Evolutionary conservation across 176 grass and related monocot species (phyloP), one percentile per base, ranked within the genome.

Genomic region (Elymus sibiricus): DNA sequence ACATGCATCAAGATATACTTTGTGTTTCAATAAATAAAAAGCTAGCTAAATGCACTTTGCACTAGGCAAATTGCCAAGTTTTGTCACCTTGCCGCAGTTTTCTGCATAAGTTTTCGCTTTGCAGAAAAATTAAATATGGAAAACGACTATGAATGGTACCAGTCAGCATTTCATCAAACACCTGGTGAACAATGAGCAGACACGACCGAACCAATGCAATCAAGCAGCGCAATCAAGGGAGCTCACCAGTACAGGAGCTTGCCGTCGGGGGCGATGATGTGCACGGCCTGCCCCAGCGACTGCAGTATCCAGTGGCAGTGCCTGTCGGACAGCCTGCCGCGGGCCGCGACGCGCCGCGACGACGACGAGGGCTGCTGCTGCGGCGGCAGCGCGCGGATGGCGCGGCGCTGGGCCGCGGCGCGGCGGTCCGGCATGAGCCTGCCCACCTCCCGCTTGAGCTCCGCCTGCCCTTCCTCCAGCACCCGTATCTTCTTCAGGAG

Each of bases 281-380:
- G 89, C 29, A 98, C 93, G n/a, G 93, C 83, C 78, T 98, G 95
- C 8, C 93, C 95, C 83, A 98, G 89, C 42, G 91, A 93, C 49
- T 95, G 89, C 63, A 98, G 73, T 29, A 94, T 84, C 47, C 83
- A 73, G 79, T 93, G 63, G 86, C 89, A 93, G 58, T 98, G 95
- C 67, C 84, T 83, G 38, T 98, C 95, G 2, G 95, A 85, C 53
- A 98, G 74, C 7, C 78, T 82, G 51, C 82, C 62, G 53, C 82
- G 65, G 82, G 53, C 85, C 66, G 87, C n/a, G 78, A 70, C 56
- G 73, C 90, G 83, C 77, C 47, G 49, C 71, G 81, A 82, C 61
- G 81, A 4, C 34, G 80, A 56, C 1, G 29, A 53, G 49, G 49
- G 47, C 53, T 0, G 62, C 38, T 17, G 75, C 86, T 8, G 69